A percentile compares a stretch with the other conserved stretches of the same genome.
These are phyloP conservation scores for Gomphus sp. DNA, from an alignment of 1,284 basidiomycete species.

Conservation along the genomic window DNA sequence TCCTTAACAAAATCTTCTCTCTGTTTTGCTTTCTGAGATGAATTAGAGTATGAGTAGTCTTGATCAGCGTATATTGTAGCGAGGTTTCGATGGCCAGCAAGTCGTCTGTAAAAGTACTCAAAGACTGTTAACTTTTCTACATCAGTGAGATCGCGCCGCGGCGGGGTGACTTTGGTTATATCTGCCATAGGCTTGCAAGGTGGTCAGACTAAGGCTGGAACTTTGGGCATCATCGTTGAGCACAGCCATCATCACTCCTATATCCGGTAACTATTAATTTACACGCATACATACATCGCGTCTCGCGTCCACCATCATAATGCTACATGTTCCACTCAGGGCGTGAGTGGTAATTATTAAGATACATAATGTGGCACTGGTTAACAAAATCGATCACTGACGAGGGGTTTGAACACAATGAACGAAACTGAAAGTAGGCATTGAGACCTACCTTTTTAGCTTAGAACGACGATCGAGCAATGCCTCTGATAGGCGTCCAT, in stretches of 20 bases:
- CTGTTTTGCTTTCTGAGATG: conserved; percentile 14
- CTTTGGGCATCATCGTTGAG: not conserved
- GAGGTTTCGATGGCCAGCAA: conserved; percentile 40
- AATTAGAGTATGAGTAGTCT: conserved; percentile 25
- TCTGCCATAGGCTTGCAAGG: conserved; percentile 17
- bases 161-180: conserved; percentile 30
- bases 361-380: not conserved
- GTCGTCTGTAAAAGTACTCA: conserved; percentile 33
- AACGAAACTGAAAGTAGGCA: conserved; percentile 15
- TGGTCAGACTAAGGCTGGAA: not conserved
- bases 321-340: not conserved
- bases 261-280: too few species aligned
- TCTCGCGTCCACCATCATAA: not conserved
- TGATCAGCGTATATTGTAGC: conserved; percentile 29
- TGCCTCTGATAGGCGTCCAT: conserved; percentile 82
- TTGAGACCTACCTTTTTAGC: conserved; percentile 67
- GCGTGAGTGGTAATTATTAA: not conserved
- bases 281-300: not conserved
- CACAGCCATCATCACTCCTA: not conserved
- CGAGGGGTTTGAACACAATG: not conserved
- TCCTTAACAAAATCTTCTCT: conserved; percentile 26
- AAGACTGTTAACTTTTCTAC: conserved; percentile 31
- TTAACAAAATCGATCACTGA: conserved; percentile 10
- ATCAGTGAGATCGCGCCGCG: conserved; percentile 27
- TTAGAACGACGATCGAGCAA: conserved; percentile 84